phyloP scores from a whole-genome alignment of 495 filamentous ascomycete genomes.

The Aspergillus homomorphus region DNA sequence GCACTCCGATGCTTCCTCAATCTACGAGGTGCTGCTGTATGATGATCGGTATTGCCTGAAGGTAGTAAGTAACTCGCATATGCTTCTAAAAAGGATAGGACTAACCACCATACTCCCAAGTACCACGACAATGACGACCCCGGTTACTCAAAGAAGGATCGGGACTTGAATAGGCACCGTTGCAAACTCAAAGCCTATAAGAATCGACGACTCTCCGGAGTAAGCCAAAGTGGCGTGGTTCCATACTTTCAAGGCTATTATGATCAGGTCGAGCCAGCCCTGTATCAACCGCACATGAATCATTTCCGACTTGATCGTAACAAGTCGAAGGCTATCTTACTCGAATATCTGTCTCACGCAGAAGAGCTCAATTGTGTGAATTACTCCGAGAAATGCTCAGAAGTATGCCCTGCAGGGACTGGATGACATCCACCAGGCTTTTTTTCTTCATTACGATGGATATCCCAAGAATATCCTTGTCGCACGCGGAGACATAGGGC shows the following conservation, averaged over 20 bases:
- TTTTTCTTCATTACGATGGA: conserved; percentile 22
- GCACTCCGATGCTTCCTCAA: no score
- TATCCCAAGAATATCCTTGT: conserved; percentile 27
- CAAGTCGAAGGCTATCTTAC: conserved; percentile 18
- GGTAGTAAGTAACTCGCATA: no score
- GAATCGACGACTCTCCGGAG: conserved; percentile 2
- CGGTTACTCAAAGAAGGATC: neutral
- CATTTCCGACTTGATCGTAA: conserved; percentile 17
- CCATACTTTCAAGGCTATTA: conserved; percentile 22
- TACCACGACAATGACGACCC: no score
- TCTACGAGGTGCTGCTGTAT: no score
- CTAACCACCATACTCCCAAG: no score
- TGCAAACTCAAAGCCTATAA: neutral
- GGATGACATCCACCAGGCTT: conserved; percentile 16
- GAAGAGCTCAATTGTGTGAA: conserved; percentile 26
- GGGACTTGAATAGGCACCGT: neutral
- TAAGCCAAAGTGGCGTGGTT: conserved; percentile 20
- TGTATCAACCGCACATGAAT: conserved; percentile 17
- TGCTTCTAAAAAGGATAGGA: no score
- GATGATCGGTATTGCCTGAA: no score
- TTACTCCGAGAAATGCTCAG: conserved; percentile 24
- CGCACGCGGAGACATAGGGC: conserved; percentile 10
- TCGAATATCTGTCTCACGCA: conserved; percentile 20
- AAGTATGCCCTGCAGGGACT: conserved; percentile 20
- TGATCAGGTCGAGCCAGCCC: conserved; percentile 21